Evolutionary conservation across 192 early-diverging fungal genomes (phyloP).

Genomic region (Chytriomyces confervae): DNA sequence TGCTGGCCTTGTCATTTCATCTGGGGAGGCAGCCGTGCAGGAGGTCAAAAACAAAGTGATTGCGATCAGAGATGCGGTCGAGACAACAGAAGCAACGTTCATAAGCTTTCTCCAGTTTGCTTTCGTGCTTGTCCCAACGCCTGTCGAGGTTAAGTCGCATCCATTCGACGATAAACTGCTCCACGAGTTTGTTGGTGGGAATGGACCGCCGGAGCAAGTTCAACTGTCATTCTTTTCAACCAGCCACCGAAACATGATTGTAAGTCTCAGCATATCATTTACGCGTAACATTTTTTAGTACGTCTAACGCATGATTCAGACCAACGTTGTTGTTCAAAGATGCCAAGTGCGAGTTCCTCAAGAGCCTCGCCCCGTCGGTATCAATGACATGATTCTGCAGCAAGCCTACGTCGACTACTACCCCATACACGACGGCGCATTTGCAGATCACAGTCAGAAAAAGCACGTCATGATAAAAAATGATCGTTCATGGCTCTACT

Average conservation of each 20-base stretch:
- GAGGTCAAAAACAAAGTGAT: slow-evolving; percentile 21
- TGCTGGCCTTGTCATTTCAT: neutral
- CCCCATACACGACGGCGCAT: slow-evolving; percentile 65
- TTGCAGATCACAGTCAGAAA: slow-evolving; percentile 9
- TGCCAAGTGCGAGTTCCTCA: slow-evolving; percentile 10
- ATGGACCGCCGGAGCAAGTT: slow-evolving; percentile 13
- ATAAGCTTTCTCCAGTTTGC: slow-evolving; percentile 10
- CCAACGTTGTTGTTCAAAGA: slow-evolving; percentile 31
- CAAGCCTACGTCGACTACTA: slow-evolving; percentile 52
- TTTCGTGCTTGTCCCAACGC: slow-evolving; percentile 16
- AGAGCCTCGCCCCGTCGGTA: slow-evolving; percentile 30
- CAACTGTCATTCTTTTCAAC: slow-evolving; percentile 42
- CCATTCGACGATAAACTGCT: slow-evolving; percentile 19
- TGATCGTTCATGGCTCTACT: slow-evolving; percentile 49
- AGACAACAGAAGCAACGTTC: neutral
- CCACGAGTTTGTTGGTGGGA: slow-evolving; percentile 21
- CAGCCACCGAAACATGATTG: slow-evolving; percentile 42
- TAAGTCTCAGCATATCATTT: neutral
- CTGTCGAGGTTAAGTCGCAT: slow-evolving; percentile 1
- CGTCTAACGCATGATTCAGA: neutral
- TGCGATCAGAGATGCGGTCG: slow-evolving; percentile 7
- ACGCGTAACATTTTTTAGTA: neutral
- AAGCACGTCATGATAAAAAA: slow-evolving; percentile 33
- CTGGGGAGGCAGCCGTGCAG: neutral
- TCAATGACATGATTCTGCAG: slow-evolving; percentile 52